Evolutionary conservation across 257 asterid species (phyloP).

Genomic region (Solanum rostratum): DNA sequence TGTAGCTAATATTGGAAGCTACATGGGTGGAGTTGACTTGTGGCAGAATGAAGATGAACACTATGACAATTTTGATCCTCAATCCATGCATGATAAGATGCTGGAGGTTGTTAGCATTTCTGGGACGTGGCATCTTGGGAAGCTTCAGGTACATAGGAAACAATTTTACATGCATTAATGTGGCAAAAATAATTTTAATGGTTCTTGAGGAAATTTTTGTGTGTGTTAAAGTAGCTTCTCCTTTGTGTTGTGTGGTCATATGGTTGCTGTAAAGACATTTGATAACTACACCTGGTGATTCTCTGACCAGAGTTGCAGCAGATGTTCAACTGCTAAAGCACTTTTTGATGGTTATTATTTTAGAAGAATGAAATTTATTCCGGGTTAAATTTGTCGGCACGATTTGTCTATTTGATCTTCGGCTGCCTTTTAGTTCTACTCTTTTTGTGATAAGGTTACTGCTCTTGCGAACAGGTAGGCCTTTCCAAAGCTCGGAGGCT

Average conservation of each 20-base stretch:
- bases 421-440: neutral
- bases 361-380: neutral
- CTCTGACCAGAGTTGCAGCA: neutral
- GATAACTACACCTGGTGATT: neutral
- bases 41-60: conserved; percentile 98
- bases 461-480: conserved; percentile 57
- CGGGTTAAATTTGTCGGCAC: neutral
- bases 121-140: conserved; percentile 97
- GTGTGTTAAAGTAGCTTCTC: neutral
- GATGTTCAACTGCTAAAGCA: neutral
- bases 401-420: neutral
- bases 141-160: conserved; percentile 61
- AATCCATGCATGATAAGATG: conserved; percentile 95
- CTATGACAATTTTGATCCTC: conserved; percentile 87
- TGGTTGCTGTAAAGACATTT: neutral
- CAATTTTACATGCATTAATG: neutral
- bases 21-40: conserved; percentile 98
- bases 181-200: neutral
- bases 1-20: conserved; percentile 90
- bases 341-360: neutral
- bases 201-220: neutral
- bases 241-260: neutral
- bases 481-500: conserved; percentile 93
- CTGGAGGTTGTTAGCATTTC: conserved; percentile 98
- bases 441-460: neutral